Conservation (phyloP, 2,329 filamentous ascomycete species). For the Fusarium fujikuroi region DNA sequence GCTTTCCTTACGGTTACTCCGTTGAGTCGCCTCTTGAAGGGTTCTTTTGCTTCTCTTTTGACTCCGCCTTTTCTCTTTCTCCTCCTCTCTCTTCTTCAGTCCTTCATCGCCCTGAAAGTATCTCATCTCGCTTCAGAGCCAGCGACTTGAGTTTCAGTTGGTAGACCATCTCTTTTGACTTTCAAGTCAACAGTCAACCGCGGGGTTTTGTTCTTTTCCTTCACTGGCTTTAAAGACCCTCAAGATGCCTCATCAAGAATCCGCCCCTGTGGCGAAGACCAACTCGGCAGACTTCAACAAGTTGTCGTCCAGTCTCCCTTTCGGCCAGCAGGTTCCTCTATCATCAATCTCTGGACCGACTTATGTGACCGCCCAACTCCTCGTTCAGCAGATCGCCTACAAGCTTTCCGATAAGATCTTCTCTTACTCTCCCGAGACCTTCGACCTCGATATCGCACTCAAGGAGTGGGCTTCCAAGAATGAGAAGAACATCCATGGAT, state of each 20-base stretch:
- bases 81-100: slow-evolving; percentile 9
- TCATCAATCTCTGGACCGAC: slow-evolving; percentile 82
- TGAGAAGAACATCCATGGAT: slow-evolving; percentile 84
- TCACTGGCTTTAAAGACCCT: slow-evolving; percentile 5
- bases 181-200: slow-evolving; percentile 19
- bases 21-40: slow-evolving; percentile 40
- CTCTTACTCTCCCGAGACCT: slow-evolving; percentile 93
- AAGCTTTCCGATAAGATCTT: slow-evolving; percentile 97
- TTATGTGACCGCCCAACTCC: slow-evolving; percentile 90
- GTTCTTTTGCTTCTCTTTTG: slow-evolving; percentile 23
- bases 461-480: slow-evolving; percentile 77
- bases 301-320: slow-evolving; percentile 65
- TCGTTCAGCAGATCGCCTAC: slow-evolving; percentile 97
- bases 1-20: slow-evolving; percentile 37
- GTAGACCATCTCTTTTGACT: slow-evolving; percentile 18
- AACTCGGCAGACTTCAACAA: slow-evolving; percentile 50
- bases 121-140: slow-evolving; percentile 40
- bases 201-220: slow-evolving; percentile 1
- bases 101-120: slow-evolving; percentile 29
- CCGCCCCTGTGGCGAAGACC: slow-evolving; percentile 45
- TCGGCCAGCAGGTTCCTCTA: slow-evolving; percentile 65
- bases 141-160: slow-evolving; percentile 32
- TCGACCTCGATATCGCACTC: slow-evolving; percentile 87
- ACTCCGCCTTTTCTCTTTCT: slow-evolving; percentile 15
- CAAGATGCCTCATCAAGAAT: slow-evolving; percentile 51